These are phyloP conservation scores for Thoreauomyces humboldtii DNA, from an alignment of 192 early-diverging fungal genomes.

Conservation along the genomic window DNA sequence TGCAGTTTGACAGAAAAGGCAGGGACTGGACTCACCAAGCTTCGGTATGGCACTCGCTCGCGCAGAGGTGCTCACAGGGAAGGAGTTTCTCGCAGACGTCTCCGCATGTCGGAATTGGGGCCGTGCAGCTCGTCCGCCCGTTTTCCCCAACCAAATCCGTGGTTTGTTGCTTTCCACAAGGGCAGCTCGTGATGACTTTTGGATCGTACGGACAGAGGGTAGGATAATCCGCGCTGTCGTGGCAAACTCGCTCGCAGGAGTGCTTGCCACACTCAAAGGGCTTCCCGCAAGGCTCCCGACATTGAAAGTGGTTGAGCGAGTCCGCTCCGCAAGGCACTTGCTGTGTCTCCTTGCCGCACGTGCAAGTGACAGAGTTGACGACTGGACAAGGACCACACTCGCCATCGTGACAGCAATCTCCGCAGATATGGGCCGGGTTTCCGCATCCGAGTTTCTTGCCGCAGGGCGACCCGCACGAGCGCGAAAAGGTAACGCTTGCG, in stretches of 20 bases:
- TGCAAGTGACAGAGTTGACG: slow-evolving; percentile 20
- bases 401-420: slow-evolving; percentile 73
- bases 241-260: slow-evolving; percentile 37
- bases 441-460: slow-evolving; percentile 77
- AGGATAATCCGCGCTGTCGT: slow-evolving; percentile 17
- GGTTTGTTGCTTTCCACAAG: slow-evolving; percentile 32
- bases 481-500: slow-evolving; percentile 59
- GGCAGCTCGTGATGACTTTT: slow-evolving; percentile 27
- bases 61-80: slow-evolving; percentile 43
- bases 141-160: slow-evolving; percentile 12
- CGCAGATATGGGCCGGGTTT: slow-evolving; percentile 73
- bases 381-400: slow-evolving; percentile 68
- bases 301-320: slow-evolving; percentile 11
- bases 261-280: slow-evolving; percentile 42
- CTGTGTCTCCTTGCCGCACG: slow-evolving; percentile 34
- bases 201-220: slow-evolving; percentile 50
- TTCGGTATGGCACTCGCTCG: slow-evolving; percentile 36
- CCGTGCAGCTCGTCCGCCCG: slow-evolving; percentile 29
- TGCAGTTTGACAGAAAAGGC: too few species aligned
- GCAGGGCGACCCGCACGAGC: slow-evolving; percentile 73
- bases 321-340: slow-evolving; percentile 30
- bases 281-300: slow-evolving; percentile 30
- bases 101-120: slow-evolving; percentile 41
- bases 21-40: too few species aligned
- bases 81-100: slow-evolving; percentile 35